Evolutionary conservation across 192 early-diverging fungal species (phyloP).

Genomic region (Linderina pennispora): DNA sequence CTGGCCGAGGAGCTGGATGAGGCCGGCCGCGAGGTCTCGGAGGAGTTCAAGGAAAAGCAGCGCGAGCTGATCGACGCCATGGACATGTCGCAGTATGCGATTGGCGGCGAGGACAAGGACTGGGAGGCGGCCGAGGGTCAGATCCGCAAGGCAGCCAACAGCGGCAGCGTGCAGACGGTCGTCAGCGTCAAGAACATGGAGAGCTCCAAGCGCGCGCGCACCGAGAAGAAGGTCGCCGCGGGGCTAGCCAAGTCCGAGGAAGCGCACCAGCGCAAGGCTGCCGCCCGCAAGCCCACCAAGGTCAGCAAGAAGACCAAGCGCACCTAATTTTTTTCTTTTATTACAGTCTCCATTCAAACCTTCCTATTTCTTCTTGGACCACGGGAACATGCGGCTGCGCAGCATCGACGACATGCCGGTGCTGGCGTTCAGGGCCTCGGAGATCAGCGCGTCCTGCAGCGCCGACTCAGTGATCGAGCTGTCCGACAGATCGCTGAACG

Average conservation of each 20-base stretch:
- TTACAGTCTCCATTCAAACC: not conserved
- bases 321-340: not conserved
- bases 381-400: slow-evolving; percentile 39
- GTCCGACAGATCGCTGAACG: slow-evolving; percentile 40
- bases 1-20: slow-evolving; percentile 82
- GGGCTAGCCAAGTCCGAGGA: slow-evolving; percentile 28
- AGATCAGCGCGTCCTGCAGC: slow-evolving; percentile 41
- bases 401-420: slow-evolving; percentile 37
- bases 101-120: slow-evolving; percentile 62
- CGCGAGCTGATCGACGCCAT: slow-evolving; percentile 71
- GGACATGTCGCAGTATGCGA: slow-evolving; percentile 72
- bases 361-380: slow-evolving; percentile 22
- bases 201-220: slow-evolving; percentile 48
- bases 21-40: slow-evolving; percentile 69
- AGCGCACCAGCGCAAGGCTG: slow-evolving; percentile 9
- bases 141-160: slow-evolving; percentile 52
- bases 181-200: slow-evolving; percentile 67
- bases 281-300: not conserved
- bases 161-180: slow-evolving; percentile 48
- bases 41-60: slow-evolving; percentile 63
- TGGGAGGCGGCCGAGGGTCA: slow-evolving; percentile 65
- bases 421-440: slow-evolving; percentile 38
- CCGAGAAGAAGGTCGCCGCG: slow-evolving; percentile 19
- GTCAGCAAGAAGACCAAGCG: slow-evolving; percentile 32
- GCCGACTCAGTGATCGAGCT: slow-evolving; percentile 43